Evolutionary conservation across 768 basidiomycete genomes (phyloP), one percentile per base, ranked within the genome.

Genomic region (Pleurotus tuoliensis): DNA sequence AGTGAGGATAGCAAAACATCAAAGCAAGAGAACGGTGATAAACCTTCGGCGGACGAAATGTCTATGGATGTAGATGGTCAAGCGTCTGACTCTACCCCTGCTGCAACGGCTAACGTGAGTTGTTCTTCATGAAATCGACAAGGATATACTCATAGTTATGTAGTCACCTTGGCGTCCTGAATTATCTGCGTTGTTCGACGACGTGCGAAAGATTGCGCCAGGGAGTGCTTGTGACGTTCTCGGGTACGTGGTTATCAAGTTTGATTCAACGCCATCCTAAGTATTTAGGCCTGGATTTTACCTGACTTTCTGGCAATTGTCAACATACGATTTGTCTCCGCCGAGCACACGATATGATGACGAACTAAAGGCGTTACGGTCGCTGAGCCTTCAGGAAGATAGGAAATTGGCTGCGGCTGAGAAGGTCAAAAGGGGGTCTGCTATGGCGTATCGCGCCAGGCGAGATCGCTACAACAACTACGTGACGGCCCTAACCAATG

Each of bases 241-340:
- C 62, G 88, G 90, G 88, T 94, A 69, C 54, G 88, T 69, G 18
- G 47, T 56, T 47, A 52, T 39, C 40, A 24, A 59, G 6, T 58
- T 47, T 16, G 9, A 12, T 52, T 52, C 13, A 20, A 50, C 55
- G 38, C 30, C 30, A 52, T 56, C 55, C 16, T 52, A 62, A 20
- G 48, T 61, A 54, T 52, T 44, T 15, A 97, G 96, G 3, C 87
- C 94, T 25, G 90, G 86, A 2, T 98, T 99, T 73, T 98, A 94
- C 65, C 72, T 92, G 46, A 94, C 95, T 2, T 99, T 98, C 73
- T 99, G 97, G 97, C 95, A 98, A 68, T 71, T 98, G 51, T 89
- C 92, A 0, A 88, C 90, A 34, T 92, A 94, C 64, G 97, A 99
- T 69, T 78, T 98, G 34, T 73, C 83, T 0, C 88, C 91, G 11